phyloP scores from a whole-genome alignment of 2,329 filamentous ascomycete species.

The Hymenoscyphus albidus region DNA sequence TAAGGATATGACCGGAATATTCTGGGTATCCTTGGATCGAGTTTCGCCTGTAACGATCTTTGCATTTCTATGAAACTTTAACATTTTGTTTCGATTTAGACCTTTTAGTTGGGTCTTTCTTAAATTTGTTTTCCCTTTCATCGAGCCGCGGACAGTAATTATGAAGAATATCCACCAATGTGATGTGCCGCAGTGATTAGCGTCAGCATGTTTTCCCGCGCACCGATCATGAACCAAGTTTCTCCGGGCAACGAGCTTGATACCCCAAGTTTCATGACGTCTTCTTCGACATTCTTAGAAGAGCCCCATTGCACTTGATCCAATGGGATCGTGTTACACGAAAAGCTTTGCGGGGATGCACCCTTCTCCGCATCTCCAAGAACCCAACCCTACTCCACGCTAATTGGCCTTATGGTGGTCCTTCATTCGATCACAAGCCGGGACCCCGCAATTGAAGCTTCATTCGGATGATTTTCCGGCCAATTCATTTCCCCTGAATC shows the following conservation, averaged over 20 bases:
- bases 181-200: not conserved
- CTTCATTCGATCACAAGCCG: not conserved
- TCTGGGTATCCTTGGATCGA: not conserved
- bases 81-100: not conserved
- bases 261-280: constrained; percentile 1
- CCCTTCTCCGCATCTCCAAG: not conserved
- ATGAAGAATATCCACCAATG: not conserved
- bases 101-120: not conserved
- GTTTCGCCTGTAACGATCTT: not conserved
- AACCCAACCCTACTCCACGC: not conserved
- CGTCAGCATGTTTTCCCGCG: not conserved
- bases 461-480: not conserved
- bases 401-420: not conserved
- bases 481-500: not conserved
- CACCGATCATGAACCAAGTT: not conserved
- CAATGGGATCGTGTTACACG: not conserved
- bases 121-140: not conserved
- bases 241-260: not conserved
- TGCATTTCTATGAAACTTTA: not conserved
- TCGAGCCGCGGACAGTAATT: not conserved
- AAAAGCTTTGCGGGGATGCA: not conserved
- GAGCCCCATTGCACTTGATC: not conserved
- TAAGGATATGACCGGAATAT: no score
- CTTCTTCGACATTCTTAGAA: not conserved
- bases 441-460: not conserved